Evolutionary conservation across 2,329 filamentous ascomycete genomes (phyloP), one percentile per base, ranked within the genome.

Genomic region (Aureobasidium zeae): DNA sequence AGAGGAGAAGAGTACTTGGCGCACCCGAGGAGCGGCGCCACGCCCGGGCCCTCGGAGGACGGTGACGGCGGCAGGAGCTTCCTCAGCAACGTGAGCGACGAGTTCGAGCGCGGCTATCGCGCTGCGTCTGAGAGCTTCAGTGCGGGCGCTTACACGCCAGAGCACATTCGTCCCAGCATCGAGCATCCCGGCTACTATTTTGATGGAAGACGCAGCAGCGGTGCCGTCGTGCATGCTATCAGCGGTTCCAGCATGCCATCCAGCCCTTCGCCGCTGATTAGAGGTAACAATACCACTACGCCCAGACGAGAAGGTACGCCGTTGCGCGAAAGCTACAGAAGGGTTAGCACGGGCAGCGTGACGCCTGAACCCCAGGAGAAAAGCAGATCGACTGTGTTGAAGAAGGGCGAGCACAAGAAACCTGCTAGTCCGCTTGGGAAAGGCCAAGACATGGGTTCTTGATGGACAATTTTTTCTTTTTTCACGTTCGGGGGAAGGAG

Each of bases 1-100:
- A 66, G 76, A 2, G 76, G 77, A 2, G 79, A 83, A 55, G 76
- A 79, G n/a, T 81, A 82, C 51, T 70, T 78, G 35, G 72, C 74
- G 43, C 60, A 50, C 35, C 46, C 66, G 47, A 22, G 52, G 7
- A 21, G 28, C 6, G 34, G 26, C 2, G 33, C 36, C n/a, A 31
- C 37, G 7, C 37, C 37, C 1, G 19, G n/a, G 26, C 2, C 9
- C 6, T 10, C 10, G 8, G 3, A 24, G 11, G 12, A 11, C 5
- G n/a, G n/a, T 16, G 29, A 31, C 5, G 16, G 10, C n/a, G 29
- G 17, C 9, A 31, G 29, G 11, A 16, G 29, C 2, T 31, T 4
- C 15, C 16, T 13, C 16, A 16, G 22, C 19, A 3, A 26, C 24
- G 6, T 17, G 35, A 38, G n/a, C 20, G 11, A n/a, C 12, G 35